phyloP scores from a whole-genome alignment of 139 green algal genomes.

The Penium margaritaceum region DNA sequence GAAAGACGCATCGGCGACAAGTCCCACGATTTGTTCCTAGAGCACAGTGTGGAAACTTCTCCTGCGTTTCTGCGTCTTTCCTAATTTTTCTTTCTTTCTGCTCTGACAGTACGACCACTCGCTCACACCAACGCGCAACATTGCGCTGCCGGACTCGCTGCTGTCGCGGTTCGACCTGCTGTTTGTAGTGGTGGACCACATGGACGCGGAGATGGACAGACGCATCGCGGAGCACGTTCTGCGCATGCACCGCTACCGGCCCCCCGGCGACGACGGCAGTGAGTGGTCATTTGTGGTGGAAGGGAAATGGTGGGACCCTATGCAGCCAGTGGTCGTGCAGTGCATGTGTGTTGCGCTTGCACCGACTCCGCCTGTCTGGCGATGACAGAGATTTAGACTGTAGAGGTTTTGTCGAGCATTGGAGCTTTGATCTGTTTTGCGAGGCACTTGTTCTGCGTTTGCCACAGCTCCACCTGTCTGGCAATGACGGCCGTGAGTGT shows the following conservation, averaged over 20 bases:
- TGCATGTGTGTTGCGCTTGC: slow-evolving; percentile 84
- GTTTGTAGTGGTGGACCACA: slow-evolving; percentile 91
- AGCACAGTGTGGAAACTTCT: too few relatives aligned
- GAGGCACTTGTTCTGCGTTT: too few relatives aligned
- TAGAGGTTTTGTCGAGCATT: too few relatives aligned
- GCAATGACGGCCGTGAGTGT: too few relatives aligned
- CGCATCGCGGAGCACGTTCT: slow-evolving; percentile 68
- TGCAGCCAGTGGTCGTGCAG: too few relatives aligned
- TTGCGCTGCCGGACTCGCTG: slow-evolving; percentile 92
- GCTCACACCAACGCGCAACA: slow-evolving; percentile 79
- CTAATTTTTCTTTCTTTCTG: too few relatives aligned
- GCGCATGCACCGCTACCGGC: slow-evolving; percentile 79
- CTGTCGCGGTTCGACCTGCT: slow-evolving; percentile 96
- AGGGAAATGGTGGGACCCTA: too few relatives aligned
- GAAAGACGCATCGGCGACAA: slow-evolving; percentile 69
- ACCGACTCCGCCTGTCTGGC: slow-evolving; percentile 64
- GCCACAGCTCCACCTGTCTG: too few relatives aligned
- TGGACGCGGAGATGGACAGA: slow-evolving; percentile 66
- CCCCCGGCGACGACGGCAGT: slow-evolving; percentile 39
- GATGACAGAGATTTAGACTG: slow-evolving; percentile 30
- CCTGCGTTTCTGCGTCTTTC: too few relatives aligned
- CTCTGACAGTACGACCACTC: slow-evolving; percentile 59
- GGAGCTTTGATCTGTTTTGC: too few relatives aligned
- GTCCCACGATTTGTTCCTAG: too few relatives aligned
- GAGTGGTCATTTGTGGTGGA: not conserved